These are phyloP conservation scores for Mycena rosella DNA, from an alignment of 768 basidiomycete species.

Conservation along the genomic window DNA sequence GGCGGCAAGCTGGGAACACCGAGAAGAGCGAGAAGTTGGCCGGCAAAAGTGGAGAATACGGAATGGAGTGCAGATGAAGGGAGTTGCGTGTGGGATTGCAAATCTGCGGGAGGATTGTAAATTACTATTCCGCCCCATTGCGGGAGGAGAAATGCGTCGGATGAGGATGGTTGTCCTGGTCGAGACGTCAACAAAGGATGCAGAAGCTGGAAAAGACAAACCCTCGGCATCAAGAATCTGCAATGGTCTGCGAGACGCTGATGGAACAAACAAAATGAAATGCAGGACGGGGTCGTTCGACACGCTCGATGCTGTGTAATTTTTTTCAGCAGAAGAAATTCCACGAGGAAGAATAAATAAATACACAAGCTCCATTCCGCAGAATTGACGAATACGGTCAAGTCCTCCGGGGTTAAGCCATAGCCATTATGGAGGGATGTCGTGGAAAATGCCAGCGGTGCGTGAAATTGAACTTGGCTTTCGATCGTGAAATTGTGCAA, in stretches of 20 bases:
- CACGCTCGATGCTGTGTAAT: constrained; percentile 81
- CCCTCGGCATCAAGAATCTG: constrained; percentile 70
- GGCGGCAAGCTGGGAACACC: constrained; percentile 77
- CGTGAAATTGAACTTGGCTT: constrained; percentile 94
- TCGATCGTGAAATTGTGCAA: constrained; percentile 95
- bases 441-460: constrained; percentile 88
- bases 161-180: constrained; percentile 61
- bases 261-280: constrained; percentile 92
- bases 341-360: constrained; percentile 26
- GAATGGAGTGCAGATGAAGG: constrained; percentile 59
- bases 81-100: constrained; percentile 50
- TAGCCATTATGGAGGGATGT: constrained; percentile 55
- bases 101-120: constrained; percentile 64
- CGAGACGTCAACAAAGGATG: constrained; percentile 12
- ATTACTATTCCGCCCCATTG: constrained; percentile 95
- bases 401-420: constrained; percentile 81
- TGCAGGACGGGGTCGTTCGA: constrained; percentile 96
- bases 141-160: constrained; percentile 86
- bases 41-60: constrained; percentile 73
- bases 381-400: constrained; percentile 95
- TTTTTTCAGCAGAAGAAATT: constrained; percentile 21
- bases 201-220: constrained; percentile 19
- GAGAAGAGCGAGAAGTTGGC: constrained; percentile 83
- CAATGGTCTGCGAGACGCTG: constrained; percentile 75
- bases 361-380: constrained; percentile 95